Evolutionary conservation across 768 basidiomycete genomes (phyloP).

Genomic region (Paxillus involutus): DNA sequence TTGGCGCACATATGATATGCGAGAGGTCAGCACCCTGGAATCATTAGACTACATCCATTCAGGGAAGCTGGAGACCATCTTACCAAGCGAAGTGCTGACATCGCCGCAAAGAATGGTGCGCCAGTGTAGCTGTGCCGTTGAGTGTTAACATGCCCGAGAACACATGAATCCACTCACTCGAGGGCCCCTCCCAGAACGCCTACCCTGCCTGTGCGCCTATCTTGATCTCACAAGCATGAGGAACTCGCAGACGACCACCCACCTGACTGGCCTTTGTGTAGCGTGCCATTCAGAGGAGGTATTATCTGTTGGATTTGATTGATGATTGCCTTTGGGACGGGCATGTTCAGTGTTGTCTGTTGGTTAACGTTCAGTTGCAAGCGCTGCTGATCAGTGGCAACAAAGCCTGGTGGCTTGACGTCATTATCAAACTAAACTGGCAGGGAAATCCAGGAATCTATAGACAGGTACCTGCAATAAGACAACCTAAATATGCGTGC

Average conservation of each 20-base stretch:
- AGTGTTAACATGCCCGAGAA: not conserved
- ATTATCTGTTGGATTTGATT: slow-evolving; percentile 81
- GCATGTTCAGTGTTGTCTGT: slow-evolving; percentile 39
- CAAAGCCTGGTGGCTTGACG: not conserved
- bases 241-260: slow-evolving; percentile 16
- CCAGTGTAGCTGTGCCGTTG: slow-evolving; percentile 79
- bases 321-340: slow-evolving; percentile 58
- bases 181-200: slow-evolving; percentile 92
- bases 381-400: not conserved
- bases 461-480: not conserved
- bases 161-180: slow-evolving; percentile 61
- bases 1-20: slow-evolving; percentile 96
- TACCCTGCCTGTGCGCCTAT: slow-evolving; percentile 61
- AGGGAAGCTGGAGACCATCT: not conserved
- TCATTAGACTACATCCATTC: not conserved
- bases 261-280: slow-evolving; percentile 97
- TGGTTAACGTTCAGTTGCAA: not conserved
- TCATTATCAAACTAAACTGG: not conserved
- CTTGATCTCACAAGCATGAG: not conserved
- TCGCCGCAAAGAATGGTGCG: slow-evolving; percentile 94
- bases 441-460: not conserved
- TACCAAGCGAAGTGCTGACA: slow-evolving; percentile 86
- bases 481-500: not conserved
- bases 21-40: slow-evolving; percentile 87
- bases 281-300: slow-evolving; percentile 82